Base-by-base conservation (phyloP, 2,329 filamentous ascomycete genomes). In the Fonsecaea erecta region DNA sequence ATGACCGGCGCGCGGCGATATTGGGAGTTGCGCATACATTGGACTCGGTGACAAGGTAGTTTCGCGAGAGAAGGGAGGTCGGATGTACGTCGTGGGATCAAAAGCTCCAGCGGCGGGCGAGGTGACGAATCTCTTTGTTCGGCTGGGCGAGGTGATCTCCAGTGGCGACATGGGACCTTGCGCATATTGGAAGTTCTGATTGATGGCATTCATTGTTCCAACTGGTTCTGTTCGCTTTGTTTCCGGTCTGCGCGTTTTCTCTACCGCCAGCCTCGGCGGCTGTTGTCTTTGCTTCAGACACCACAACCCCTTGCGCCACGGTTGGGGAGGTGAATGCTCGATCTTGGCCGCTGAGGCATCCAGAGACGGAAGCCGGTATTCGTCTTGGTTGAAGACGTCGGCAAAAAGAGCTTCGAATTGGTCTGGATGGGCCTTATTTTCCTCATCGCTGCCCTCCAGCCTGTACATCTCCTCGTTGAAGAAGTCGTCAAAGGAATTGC, bases 401-500 rank as follows among this genome's bases (percentile, higher is more conserved):
- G 81, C 75, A 80, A 85, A 83, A 75, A 84, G 77, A 73, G 84
- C 80, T 70, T 81, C 79, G 69, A 83, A 76, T 67, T 84, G 80
- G 71, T 82, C 76, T 62, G 80, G 78, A 72, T 79, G 79, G 71
- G 66, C 58, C 55, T 79, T 77, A 67, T 79, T 78, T 69, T 83
- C 81, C 75, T 81, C 81, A 69, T 80, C 76, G 66, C 77, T 77
- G 67, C 81, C 79, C 71, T 79, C 79, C 67, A 79, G 75, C 61
- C 80, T 80, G 70, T 83, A 80, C 62, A 83, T 78, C 66, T 86
- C 85, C 76, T 84, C 82, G 70, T 86, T 82, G 75, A 88, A 81
- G 74, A 86, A 88, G 74, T 87, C 83, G 72, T 87, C 85, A 79
- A 89, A 88, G 76, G 88, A 80, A 75, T 85, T 84, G 76, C 84